Conservation (phyloP, 106 monocot species). For the Phalaenopsis aphrodite region DNA sequence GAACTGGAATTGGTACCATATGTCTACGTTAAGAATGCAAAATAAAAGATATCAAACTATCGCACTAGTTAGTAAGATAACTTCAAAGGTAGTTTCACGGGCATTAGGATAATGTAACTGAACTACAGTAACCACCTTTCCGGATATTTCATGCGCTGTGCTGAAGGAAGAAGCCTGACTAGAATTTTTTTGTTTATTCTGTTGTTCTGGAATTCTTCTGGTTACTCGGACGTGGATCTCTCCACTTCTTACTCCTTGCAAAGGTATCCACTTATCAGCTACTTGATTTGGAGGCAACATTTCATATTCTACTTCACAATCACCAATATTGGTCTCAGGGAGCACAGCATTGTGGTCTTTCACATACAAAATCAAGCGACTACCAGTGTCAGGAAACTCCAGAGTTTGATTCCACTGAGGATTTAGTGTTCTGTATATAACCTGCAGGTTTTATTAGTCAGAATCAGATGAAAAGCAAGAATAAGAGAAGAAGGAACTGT, state of each 20-base stretch:
- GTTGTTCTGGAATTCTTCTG: conserved; percentile 45
- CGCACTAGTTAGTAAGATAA: neutral
- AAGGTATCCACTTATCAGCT: conserved; percentile 82
- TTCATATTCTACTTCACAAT: conserved; percentile 81
- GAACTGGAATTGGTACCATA: neutral
- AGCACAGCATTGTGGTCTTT: conserved; percentile 90
- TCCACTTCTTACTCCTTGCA: conserved; percentile 78
- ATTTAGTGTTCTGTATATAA: conserved; percentile 71
- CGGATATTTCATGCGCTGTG: conserved; percentile 35
- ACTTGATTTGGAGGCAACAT: conserved; percentile 53
- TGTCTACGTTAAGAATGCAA: neutral
- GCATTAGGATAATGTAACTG: neutral
- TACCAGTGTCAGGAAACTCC: conserved; percentile 79
- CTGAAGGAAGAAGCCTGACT: conserved; percentile 14
- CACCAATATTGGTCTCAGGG: conserved; percentile 63
- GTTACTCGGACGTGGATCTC: conserved; percentile 86
- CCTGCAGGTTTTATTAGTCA: conserved; percentile 31
- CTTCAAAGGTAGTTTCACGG: neutral
- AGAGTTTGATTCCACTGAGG: conserved; percentile 93
- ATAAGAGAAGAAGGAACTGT: neutral
- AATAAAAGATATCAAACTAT: neutral
- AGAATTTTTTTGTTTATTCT: conserved; percentile 29
- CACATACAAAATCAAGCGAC: conserved; percentile 57
- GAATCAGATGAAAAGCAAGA: neutral
- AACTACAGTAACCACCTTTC: conserved; percentile 25